Percentiles rank a stretch among this genome's conserved stretches.
Conservation (phyloP, 148 eudicot species). For the Spergularia bocconei region DNA sequence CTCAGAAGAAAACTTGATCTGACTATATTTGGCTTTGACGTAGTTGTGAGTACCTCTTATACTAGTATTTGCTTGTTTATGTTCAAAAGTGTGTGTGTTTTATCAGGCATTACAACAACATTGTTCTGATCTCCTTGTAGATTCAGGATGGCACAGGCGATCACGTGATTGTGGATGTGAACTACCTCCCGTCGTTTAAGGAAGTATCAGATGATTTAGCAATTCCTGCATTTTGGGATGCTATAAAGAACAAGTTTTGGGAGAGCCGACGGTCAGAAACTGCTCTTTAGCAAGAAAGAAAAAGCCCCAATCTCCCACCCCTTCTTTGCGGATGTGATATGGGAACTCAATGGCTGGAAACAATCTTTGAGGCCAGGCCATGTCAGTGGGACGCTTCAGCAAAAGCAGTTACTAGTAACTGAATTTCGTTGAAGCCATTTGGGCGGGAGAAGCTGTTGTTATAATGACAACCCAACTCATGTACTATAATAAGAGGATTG, state of each 20-base stretch:
- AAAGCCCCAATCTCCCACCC: too few species aligned
- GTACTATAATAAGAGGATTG: too few species aligned
- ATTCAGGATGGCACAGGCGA: conserved; percentile 77
- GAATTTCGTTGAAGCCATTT: too few species aligned
- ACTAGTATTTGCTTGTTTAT: not conserved
- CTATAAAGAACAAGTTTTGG: conserved; percentile 53
- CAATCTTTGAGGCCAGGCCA: too few species aligned
- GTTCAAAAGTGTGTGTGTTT: not conserved
- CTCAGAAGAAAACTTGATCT: conserved; percentile 65
- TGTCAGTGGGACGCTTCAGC: too few species aligned
- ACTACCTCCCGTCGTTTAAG: conserved; percentile 92
- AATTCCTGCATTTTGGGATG: conserved; percentile 92
- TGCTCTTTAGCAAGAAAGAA: not conserved
- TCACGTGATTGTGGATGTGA: conserved; percentile 91
- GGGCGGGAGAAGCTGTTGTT: too few species aligned
- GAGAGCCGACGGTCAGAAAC: conserved; percentile 4
- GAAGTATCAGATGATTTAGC: conserved; percentile 79
- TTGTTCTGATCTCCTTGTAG: conserved; percentile 35
- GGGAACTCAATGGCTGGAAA: too few species aligned
- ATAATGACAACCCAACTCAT: too few species aligned
- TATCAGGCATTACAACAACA: not conserved
- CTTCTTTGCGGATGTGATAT: too few species aligned
- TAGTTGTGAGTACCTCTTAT: conserved; percentile 63
- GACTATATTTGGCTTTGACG: conserved; percentile 91
- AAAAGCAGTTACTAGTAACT: too few species aligned